Base-by-base conservation (phyloP, 2,329 filamentous ascomycete species). In the Fusarium guadeloupense region DNA sequence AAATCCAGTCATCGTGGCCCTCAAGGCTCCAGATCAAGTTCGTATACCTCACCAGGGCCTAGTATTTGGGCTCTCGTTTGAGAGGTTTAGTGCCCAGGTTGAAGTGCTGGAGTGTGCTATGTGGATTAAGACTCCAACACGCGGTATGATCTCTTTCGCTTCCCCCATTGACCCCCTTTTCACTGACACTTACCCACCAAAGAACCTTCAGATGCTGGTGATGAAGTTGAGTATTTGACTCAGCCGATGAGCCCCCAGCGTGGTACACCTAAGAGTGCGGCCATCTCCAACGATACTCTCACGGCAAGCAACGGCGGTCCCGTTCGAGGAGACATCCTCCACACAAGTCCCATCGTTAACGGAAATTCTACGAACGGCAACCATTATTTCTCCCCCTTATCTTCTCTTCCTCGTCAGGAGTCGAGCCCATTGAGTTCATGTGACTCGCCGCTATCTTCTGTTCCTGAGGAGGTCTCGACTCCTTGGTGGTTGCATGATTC, bases 31-130 rank as follows among this genome's bases (percentile, higher is more conserved):
- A 17, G 39, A 48, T 5, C 37, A 61, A 13, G 20, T 69, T 10
- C 53, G 61, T 7, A 48, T 70, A 12, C 69, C 69, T 14, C 17
- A n/a, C 5, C 45, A 46, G 6, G 69, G 69, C 5, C 40, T 71
- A 3, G 55, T 61, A 19, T 43, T 39, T 8, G 66, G 66, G 13
- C 47, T 71, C 17, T 33, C 40, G 4, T 71, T 66, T 28, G 54
- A 64, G 12, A 47, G 64, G 3, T 71, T 71, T 33, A 67, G 56
- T 5, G 31, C 37, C 14, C 59, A 59, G 19, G 69, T 71, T 8
- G 69, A 71, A 49, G 41, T 71, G 10, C 54, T 71, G 17, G 65
- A 71, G 41, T 71, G 66, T 42, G 59, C 58, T 26, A 60, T 68
- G 58, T 71, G 63, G 65, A 52, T 66, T 41, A 50, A 41, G 28